Evolutionary conservation across 371 early-diverging fungal species (phyloP), one percentile per base, ranked within the genome.

Genomic region (Nematocida parisii): DNA sequence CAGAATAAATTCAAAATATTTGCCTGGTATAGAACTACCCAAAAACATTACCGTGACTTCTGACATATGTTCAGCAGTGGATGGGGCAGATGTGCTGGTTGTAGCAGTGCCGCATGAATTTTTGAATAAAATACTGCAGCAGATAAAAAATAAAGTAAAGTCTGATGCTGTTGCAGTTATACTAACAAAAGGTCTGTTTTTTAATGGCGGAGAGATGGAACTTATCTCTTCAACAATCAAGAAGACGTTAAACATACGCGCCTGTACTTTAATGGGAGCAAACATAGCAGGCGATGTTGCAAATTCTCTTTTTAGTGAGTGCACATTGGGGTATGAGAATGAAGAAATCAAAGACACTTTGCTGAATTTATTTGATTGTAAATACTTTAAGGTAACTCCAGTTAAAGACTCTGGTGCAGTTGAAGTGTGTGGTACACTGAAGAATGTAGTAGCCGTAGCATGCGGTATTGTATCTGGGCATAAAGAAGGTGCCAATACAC

Each of bases 211-310:
- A 24, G 87, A 90, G 52, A 91, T 91, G 44, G 88, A 88, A n/a
- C 89, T 96, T 73, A 93, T 95, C 80, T 92, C 94, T 2, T 91
- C 94, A 82, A 89, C 91, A 75, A 94, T 98, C 81, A 86, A 89
- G 72, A 90, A 91, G 57, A 85, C 89, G 18, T 89, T 97, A 33
- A 87, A 87, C 39, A 89, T 95, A 61, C 89, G 91, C 39, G 90
- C 93, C 20, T 89, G 91, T 54, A 93, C 93, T 20, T 86, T 97
- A 52, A 93, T 93, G 90, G 99, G 99, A 50, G 98, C 99, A 61
- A 98, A 98, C 87, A 95, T 98, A 87, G 97, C 98, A 40, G 90
- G 89, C 72, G 97, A 97, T 83, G 93, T 98, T 33, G 95, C 96
- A 1, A 88, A 89, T 83, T 94, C 93, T 75, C 88, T 92, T 84